Base-by-base conservation (phyloP, 768 basidiomycete species). In the Lactarius sanguifluus region DNA sequence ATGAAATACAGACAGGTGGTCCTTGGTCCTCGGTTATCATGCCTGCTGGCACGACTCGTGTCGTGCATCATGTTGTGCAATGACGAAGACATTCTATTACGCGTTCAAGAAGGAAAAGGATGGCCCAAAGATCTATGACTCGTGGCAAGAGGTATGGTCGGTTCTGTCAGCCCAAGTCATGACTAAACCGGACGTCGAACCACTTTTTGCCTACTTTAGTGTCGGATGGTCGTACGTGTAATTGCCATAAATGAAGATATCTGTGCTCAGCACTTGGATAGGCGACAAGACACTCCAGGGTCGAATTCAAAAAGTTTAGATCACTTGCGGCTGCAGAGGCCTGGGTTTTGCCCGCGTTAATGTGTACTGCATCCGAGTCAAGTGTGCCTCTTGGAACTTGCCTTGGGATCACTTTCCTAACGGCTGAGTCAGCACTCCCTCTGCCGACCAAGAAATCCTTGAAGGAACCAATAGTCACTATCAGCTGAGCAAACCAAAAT, bases 91-190 rank as follows among this genome's bases (percentile, higher is more conserved):
- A 45, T 87, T 86, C 68, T 87, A 76, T 67, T 90, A 89, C 61
- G 89, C 88, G 3, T 87, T 90, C 1, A 76, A 79, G 43, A 75
- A 80, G 47, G 89, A 88, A 2, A 77, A 85, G 28, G 77, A 82
- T 65, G 88, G 86, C 2, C 82, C 85, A 0, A 81, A 77, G 43
- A 81, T 90, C n/a, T 89, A 86, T 59, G 71, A 74, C 1, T 80
- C 77, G 15, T 90, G 89, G 89, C 79, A 82, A 30, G 83, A 88
- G 77, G 88, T 85, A 69, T 64, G 80, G 18, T 23, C 18, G 34
- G 34, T 36, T 36, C 34, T 52, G 8, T 55, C 8, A 7, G 10
- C 34, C 34, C 34, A 36, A 36, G 34, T 36, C 34, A 36, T 50
- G n/a, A 56, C 16, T 28, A 30, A 32, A 30, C 30, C 10, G 18